These are phyloP conservation scores for Rubus idaeus DNA, from an alignment of 306 rosid species.

Conservation along the genomic window DNA sequence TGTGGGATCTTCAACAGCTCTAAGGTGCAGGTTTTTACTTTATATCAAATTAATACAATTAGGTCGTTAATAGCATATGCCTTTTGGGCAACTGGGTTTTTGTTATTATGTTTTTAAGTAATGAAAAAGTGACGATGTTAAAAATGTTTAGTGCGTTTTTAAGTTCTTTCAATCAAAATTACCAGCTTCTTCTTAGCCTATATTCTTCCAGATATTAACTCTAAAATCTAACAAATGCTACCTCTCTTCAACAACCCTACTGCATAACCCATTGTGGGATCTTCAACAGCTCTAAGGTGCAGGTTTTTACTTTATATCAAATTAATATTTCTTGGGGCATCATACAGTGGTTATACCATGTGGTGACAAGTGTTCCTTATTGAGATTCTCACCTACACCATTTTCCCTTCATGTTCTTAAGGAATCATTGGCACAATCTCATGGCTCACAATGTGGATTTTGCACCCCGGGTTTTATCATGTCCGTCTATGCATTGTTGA, in stretches of 20 bases:
- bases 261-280: neutral
- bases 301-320: neutral
- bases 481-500: slow-evolving; percentile 84
- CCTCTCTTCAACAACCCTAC: neutral
- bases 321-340: neutral
- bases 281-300: neutral
- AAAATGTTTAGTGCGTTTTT: neutral
- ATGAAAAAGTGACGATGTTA: too few species aligned
- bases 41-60: neutral
- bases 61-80: too few species aligned
- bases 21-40: neutral
- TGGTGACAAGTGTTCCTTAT: neutral
- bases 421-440: slow-evolving; percentile 85
- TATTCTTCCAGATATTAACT: neutral
- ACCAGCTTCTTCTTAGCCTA: neutral
- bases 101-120: too few species aligned
- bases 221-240: neutral
- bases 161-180: neutral
- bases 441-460: slow-evolving; percentile 97
- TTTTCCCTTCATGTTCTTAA: slow-evolving; percentile 28
- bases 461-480: slow-evolving; percentile 94
- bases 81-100: too few species aligned
- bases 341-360: slow-evolving; percentile 2
- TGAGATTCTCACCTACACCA: slow-evolving; percentile 4
- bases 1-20: neutral